Evolutionary conservation across 306 rosid species (phyloP), one percentile per base, ranked within the genome.

Genomic region (Cotoneaster glaucophyllus): DNA sequence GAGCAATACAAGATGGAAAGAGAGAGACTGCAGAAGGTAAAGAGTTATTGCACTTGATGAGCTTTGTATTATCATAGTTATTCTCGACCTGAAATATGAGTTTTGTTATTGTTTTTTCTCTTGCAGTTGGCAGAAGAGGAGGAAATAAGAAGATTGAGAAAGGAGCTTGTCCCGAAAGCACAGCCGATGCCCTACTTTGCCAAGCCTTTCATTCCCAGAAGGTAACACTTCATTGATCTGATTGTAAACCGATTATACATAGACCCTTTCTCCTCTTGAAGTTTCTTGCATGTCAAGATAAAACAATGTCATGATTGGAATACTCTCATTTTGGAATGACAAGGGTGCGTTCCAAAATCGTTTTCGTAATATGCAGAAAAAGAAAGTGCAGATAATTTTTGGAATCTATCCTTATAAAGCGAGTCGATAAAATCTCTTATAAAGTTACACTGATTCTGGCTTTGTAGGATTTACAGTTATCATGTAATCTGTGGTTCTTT

Each of bases 161-260:
- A 88, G 85, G 98, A 89, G 71, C 93, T 92, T 8, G 82, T 96
- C 76, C 99, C 99, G 8, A 96, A 87, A 81, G 99, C 99, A 62
- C 99, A 96, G 54, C 97, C 99, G 3, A 96, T 96, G 99, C 99
- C 99, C 39, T 92, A 96, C 80, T 96, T 96, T 83, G 99, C 92
- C 75, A 89, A 93, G 81, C 99, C 99, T 21, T 96, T 96, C 88
- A 71, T 92, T 67, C 99, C 98, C 43, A 89, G 84, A 89, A 90
- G 97, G 98, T 95, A 88, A 73, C 52, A 68, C 8, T 28, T 15
- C 8, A 18, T 18, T 44, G 45, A 61, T 41, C 29, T 44, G 21
- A 2, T 44, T 62, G 44, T 25, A 61, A 32, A 10, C 32, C 13
- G 2, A 19, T 65, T 8, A 66, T 34, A 10, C 9, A 19, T 24